phyloP scores from a whole-genome alignment of 768 basidiomycete species.

The Neoboletus magnificus region DNA sequence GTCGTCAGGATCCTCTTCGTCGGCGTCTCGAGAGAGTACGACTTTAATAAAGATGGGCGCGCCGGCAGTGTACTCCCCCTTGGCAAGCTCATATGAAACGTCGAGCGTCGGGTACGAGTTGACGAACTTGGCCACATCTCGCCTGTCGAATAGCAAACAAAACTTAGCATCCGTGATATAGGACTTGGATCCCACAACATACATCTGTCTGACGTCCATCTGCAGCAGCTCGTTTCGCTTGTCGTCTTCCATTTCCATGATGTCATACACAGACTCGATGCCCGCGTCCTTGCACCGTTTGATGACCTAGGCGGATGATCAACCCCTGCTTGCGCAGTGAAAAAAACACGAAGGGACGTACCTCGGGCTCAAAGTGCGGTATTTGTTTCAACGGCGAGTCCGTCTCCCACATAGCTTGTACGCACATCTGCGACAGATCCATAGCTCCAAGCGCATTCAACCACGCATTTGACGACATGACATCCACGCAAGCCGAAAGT shows the following conservation, averaged over 20 bases:
- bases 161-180: not conserved
- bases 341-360: slow-evolving; percentile 28
- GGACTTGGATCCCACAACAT: slow-evolving; percentile 30
- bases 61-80: slow-evolving; percentile 83
- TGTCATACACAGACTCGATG: slow-evolving; percentile 90
- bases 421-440: slow-evolving; percentile 98
- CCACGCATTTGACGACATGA: slow-evolving; percentile 97
- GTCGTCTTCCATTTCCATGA: slow-evolving; percentile 98
- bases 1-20: slow-evolving; percentile 70
- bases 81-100: slow-evolving; percentile 80
- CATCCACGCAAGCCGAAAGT: slow-evolving; percentile 92
- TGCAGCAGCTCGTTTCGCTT: slow-evolving; percentile 75
- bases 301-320: slow-evolving; percentile 51
- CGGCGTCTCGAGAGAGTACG: slow-evolving; percentile 73
- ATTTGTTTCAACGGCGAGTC: slow-evolving; percentile 95
- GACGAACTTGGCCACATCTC: slow-evolving; percentile 91
- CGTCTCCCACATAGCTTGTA: slow-evolving; percentile 96
- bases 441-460: slow-evolving; percentile 92
- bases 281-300: slow-evolving; percentile 79
- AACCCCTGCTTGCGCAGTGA: not conserved
- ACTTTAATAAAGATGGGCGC: slow-evolving; percentile 82
- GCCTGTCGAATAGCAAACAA: slow-evolving; percentile 46
- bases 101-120: slow-evolving; percentile 98
- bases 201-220: slow-evolving; percentile 88
- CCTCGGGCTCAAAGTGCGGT: slow-evolving; percentile 92